Evolutionary conservation across 179 eudicot species (phyloP), one percentile per base, ranked within the genome.

Genomic region (Carnegiea gigantea): DNA sequence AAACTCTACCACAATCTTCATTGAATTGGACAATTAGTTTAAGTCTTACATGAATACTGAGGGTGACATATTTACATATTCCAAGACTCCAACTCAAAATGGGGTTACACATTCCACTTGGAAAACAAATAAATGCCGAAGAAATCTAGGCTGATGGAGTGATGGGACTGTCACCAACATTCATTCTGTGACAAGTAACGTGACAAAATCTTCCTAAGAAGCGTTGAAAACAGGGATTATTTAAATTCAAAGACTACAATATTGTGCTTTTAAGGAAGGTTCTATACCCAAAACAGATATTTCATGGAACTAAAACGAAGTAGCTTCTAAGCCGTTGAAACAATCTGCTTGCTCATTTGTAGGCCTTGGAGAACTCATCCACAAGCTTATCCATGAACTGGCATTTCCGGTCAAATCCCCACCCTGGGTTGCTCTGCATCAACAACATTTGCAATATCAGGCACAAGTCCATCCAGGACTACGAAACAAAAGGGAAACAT

Each of bases 361-460:
- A 71, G 64, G 83, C 53, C 81, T 85, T 71, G 81, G 87, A 82
- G 74, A 79, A 57, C 76, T 82, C 83, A 15, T 1, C 14, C 33
- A 64, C 85, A 11, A 85, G 33, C 81, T 83, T 85, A 67, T 85
- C 85, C 88, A 85, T 85, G 73, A 80, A 80, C 83, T 82, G 85
- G 67, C 79, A 82, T 83, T 85, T 85, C 70, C 73, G 24, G 43
- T 85, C 44, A 49, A 85, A 85, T 85, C 85, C 88, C 88, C 88
- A 85, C 6, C 88, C 88, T 26, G 88, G 79, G 76, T 85, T 85
- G 83, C 85, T 82, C 88, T 85, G 88, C 81, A 79, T 82, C 76
- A 82, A 77, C 0, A 82, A 64, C 54, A 62, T 17, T 28, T 77
- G 0, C 40, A 46, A 49, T 23, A 40, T 57, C 40, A 75, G 24